phyloP scores from a whole-genome alignment of 441 rosid genomes.

The Jatropha podagrica region DNA sequence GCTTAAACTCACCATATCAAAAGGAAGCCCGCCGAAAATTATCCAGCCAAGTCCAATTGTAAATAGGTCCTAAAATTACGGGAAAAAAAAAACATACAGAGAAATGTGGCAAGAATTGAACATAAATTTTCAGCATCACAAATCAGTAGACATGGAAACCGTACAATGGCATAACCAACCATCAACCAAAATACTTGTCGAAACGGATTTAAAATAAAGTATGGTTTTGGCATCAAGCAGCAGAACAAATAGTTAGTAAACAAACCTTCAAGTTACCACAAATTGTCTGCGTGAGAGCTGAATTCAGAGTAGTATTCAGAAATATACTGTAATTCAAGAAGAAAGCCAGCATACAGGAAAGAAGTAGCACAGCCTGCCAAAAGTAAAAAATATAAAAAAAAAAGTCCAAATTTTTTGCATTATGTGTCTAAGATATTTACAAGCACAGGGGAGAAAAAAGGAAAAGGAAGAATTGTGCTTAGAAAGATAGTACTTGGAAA shows the following conservation, averaged over 20 bases:
- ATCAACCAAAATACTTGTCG: not conserved
- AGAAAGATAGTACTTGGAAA: not conserved
- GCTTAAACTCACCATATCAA: conserved; percentile 63
- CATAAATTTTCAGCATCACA: not conserved
- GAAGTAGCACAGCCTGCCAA: conserved; percentile 65
- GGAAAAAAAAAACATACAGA: not conserved
- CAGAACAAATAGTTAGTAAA: conserved; percentile 8
- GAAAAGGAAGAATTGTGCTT: not conserved
- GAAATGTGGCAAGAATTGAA: not conserved
- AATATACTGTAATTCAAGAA: conserved; percentile 93
- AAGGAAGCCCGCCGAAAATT: conserved; percentile 92
- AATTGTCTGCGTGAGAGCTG: conserved; percentile 22
- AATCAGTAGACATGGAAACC: not conserved
- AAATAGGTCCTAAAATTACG: conserved; percentile 65
- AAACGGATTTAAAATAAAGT: not conserved
- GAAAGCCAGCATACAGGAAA: conserved; percentile 88
- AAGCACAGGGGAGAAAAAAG: not conserved
- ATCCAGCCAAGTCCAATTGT: conserved; percentile 93
- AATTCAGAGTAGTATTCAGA: conserved; percentile 95
- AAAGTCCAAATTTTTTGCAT: conserved; percentile 14
- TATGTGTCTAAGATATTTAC: not conserved
- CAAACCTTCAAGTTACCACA: conserved; percentile 86
- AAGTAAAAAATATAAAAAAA: conserved; percentile 3
- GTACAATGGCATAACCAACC: not conserved
- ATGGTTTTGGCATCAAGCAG: not conserved